These are phyloP conservation scores for Fusarium pseudograminearum DNA, from an alignment of 2,329 filamentous ascomycete genomes.

Conservation along the genomic window DNA sequence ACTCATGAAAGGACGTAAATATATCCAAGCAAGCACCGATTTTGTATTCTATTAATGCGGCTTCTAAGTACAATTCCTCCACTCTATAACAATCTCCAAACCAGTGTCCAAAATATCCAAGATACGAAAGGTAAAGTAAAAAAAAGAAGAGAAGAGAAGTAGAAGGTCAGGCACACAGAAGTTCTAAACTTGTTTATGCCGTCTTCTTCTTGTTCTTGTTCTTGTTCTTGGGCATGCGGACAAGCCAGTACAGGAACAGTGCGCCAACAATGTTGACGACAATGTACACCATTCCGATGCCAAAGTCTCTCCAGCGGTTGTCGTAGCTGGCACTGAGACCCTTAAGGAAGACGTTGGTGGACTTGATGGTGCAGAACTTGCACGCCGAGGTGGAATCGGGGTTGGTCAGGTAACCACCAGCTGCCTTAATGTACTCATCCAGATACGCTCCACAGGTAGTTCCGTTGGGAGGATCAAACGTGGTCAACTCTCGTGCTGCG, in stretches of 20 bases:
- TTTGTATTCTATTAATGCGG: background rate
- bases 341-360: slow-evolving; percentile 57
- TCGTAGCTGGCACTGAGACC: slow-evolving; percentile 59
- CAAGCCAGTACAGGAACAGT: slow-evolving; percentile 64
- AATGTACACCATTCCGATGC: slow-evolving; percentile 67
- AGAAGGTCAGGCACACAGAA: background rate
- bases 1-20: background rate
- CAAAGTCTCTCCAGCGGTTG: slow-evolving; percentile 69
- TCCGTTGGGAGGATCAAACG: slow-evolving; percentile 67
- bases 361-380: slow-evolving; percentile 58
- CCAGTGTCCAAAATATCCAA: background rate
- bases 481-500: slow-evolving; percentile 72
- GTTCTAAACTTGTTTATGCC: background rate
- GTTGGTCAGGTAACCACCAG: slow-evolving; percentile 66
- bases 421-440: slow-evolving; percentile 55
- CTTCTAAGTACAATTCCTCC: slow-evolving; percentile 14
- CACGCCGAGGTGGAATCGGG: slow-evolving; percentile 63
- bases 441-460: slow-evolving; percentile 70
- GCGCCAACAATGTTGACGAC: slow-evolving; percentile 64
- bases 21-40: slow-evolving; percentile 6
- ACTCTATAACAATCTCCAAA: slow-evolving; percentile 20
- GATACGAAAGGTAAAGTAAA: background rate
- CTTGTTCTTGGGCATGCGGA: slow-evolving; percentile 55
- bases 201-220: slow-evolving; percentile 45
- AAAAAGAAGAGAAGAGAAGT: slow-evolving; percentile 14